These are phyloP conservation scores for Trametes coccinea DNA, from an alignment of 768 basidiomycete genomes.

Conservation along the genomic window DNA sequence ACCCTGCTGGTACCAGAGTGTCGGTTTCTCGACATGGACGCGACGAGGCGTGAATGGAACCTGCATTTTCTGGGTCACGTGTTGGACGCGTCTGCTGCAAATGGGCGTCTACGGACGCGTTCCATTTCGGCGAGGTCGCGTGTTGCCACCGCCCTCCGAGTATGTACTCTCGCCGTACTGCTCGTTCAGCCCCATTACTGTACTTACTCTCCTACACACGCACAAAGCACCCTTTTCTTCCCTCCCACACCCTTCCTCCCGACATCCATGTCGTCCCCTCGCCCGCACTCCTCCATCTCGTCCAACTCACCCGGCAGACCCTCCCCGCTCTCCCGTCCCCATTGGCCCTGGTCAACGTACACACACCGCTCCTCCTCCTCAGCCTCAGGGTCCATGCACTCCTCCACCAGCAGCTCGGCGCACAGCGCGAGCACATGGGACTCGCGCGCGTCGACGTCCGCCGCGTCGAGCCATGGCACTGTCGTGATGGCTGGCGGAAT, in stretches of 20 bases:
- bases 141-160: not conserved
- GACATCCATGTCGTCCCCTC: slow-evolving; percentile 14
- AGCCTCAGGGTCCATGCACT: slow-evolving; percentile 28
- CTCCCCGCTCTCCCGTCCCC: slow-evolving; percentile 52
- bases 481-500: slow-evolving; percentile 20
- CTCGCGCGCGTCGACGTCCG: slow-evolving; percentile 26
- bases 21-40: no score
- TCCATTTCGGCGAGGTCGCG: not conserved
- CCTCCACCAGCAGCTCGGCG: slow-evolving; percentile 23
- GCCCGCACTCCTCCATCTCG: slow-evolving; percentile 7
- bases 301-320: slow-evolving; percentile 39
- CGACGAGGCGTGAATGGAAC: not conserved
- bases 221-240: not conserved
- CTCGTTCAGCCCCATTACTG: no score
- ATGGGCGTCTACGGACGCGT: slow-evolving; percentile 1
- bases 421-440: slow-evolving; percentile 31
- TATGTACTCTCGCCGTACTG: not conserved
- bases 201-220: not conserved
- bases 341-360: slow-evolving; percentile 58
- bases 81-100: not conserved
- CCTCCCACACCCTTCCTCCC: not conserved
- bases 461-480: slow-evolving; percentile 25
- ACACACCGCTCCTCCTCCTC: slow-evolving; percentile 36
- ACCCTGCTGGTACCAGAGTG: not conserved
- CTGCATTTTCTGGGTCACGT: not conserved